phyloP scores from a whole-genome alignment of 306 rosid genomes.

The Heteromeles arbutifolia region DNA sequence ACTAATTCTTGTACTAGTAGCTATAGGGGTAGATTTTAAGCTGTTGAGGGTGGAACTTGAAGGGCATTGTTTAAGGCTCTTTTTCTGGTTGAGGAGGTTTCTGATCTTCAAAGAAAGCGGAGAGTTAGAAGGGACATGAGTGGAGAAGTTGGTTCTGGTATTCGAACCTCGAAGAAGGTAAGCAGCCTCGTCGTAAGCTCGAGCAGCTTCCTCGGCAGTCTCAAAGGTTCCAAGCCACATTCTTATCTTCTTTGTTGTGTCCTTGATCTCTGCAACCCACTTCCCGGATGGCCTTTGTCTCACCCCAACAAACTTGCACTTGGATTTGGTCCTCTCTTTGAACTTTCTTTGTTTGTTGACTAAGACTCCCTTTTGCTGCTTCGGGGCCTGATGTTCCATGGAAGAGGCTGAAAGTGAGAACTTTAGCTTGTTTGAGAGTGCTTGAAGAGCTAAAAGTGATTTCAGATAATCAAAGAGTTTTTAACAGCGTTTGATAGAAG shows the following conservation, averaged over 20 bases:
- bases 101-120: slow-evolving; percentile 59
- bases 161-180: slow-evolving; percentile 67
- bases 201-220: slow-evolving; percentile 79
- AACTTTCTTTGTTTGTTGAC: slow-evolving; percentile 18
- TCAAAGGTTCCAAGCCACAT: slow-evolving; percentile 85
- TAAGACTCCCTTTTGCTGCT: background rate
- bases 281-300: slow-evolving; percentile 86
- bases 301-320: slow-evolving; percentile 64
- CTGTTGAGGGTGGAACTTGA: background rate
- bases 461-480: background rate
- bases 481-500: background rate
- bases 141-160: slow-evolving; percentile 63
- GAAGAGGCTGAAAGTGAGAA: background rate
- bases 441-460: background rate
- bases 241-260: slow-evolving; percentile 67
- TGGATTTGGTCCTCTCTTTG: slow-evolving; percentile 22
- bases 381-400: slow-evolving; percentile 23
- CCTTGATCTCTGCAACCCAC: slow-evolving; percentile 95
- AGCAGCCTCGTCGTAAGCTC: slow-evolving; percentile 86
- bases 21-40: background rate
- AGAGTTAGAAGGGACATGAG: slow-evolving; percentile 30
- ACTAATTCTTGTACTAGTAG: slow-evolving; percentile 4
- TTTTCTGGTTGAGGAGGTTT: slow-evolving; percentile 51
- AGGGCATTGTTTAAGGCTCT: slow-evolving; percentile 20
- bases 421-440: background rate